Conservation (phyloP, 1,284 basidiomycete species). For the Trichosporon asahii region DNA sequence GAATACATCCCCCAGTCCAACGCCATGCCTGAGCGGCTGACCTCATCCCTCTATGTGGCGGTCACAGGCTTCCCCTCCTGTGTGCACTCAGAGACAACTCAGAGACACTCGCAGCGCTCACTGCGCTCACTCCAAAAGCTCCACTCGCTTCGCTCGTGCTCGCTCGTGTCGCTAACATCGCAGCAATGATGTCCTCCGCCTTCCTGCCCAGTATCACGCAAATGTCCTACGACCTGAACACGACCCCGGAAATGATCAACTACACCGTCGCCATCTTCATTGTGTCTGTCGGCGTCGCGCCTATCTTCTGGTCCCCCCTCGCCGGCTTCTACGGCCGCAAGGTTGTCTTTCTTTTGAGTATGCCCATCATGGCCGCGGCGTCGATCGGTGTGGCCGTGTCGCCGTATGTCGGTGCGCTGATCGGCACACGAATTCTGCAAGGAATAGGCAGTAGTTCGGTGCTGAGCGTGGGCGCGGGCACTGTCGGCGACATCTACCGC, state of each 20-base stretch:
- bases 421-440: conserved; percentile 64
- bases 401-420: conserved; percentile 55
- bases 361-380: conserved; percentile 61
- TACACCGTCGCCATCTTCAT: conserved; percentile 56
- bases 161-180: neutral
- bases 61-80: no score
- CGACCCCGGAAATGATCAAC: conserved; percentile 60
- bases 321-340: conserved; percentile 61
- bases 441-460: conserved; percentile 57
- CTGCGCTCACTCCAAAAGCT: neutral
- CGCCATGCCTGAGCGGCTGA: neutral
- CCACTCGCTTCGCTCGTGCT: no score
- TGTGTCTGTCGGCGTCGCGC: conserved; percentile 48
- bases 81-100: no score
- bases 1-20: neutral
- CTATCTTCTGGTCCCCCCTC: conserved; percentile 59
- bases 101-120: no score
- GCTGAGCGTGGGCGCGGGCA: conserved; percentile 61
- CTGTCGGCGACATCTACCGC: conserved; percentile 63
- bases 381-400: conserved; percentile 61
- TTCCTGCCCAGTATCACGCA: conserved; percentile 68
- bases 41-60: no score
- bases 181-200: conserved; percentile 65
- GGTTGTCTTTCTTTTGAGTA: conserved; percentile 60
- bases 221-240: conserved; percentile 61